phyloP scores from a whole-genome alignment of 768 basidiomycete species.

The Piloderma croceum region DNA sequence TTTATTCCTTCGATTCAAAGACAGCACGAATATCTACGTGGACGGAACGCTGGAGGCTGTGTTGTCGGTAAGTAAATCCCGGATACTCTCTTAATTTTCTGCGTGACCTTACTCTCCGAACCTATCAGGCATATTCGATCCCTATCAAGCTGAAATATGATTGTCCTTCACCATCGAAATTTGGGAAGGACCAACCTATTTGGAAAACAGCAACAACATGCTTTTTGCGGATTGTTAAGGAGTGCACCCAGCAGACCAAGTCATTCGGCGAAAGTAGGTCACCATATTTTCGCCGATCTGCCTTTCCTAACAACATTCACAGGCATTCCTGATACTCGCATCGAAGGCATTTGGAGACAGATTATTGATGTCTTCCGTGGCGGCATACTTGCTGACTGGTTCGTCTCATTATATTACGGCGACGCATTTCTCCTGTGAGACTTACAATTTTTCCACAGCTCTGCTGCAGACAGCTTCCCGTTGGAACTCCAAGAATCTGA shows the following conservation, averaged over 20 bases:
- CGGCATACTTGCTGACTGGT: slow-evolving; percentile 84
- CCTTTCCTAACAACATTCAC: not conserved
- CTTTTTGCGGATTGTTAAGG: slow-evolving; percentile 70
- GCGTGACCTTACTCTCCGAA: not conserved
- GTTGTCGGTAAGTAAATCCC: slow-evolving; percentile 50
- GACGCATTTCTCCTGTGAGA: not conserved
- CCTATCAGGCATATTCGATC: slow-evolving; percentile 70
- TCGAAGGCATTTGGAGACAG: slow-evolving; percentile 84
- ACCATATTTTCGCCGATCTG: not conserved
- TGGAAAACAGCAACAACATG: slow-evolving; percentile 93
- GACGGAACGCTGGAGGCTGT: slow-evolving; percentile 85
- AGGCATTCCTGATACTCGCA: slow-evolving; percentile 57
- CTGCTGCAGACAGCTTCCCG: slow-evolving; percentile 48
- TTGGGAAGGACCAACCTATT: slow-evolving; percentile 78
- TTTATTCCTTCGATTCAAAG: slow-evolving; percentile 66
- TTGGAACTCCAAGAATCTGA: slow-evolving; percentile 67
- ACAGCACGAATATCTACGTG: slow-evolving; percentile 54
- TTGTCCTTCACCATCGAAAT: slow-evolving; percentile 84
- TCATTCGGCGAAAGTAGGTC: slow-evolving; percentile 43
- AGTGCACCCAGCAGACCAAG: slow-evolving; percentile 51
- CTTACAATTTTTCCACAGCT: slow-evolving; percentile 33
- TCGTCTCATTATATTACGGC: slow-evolving; percentile 16
- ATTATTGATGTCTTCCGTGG: slow-evolving; percentile 77
- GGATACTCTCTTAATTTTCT: not conserved
- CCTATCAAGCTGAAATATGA: slow-evolving; percentile 95